These are phyloP conservation scores for Phytopythium sindhum DNA, from an alignment of 352 stramenopile species.

Conservation along the genomic window DNA sequence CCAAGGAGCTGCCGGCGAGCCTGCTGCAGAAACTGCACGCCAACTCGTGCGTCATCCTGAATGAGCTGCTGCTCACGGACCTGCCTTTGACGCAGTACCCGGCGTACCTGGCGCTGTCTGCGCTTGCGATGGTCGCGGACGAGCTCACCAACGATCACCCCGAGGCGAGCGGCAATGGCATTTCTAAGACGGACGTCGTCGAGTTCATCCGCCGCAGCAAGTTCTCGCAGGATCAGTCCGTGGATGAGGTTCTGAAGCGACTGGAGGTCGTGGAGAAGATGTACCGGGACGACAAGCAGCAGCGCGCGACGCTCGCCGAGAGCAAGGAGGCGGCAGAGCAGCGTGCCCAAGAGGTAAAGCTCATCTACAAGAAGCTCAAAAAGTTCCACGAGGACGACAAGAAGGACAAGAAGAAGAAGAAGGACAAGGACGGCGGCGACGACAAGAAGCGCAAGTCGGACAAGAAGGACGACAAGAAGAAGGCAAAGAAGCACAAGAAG, in stretches of 20 bases:
- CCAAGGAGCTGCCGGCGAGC: slow-evolving; percentile 56
- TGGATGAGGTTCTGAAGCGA: slow-evolving; percentile 29
- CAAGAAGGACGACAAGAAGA: slow-evolving; percentile 62
- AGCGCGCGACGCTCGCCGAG: slow-evolving; percentile 27
- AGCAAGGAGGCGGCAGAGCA: slow-evolving; percentile 31
- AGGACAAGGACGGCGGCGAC: slow-evolving; percentile 46
- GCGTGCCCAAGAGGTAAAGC: slow-evolving; percentile 67
- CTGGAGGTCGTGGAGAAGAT: slow-evolving; percentile 33
- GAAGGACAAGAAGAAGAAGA: slow-evolving; percentile 66
- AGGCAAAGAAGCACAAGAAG: slow-evolving; percentile 56
- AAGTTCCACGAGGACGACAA: slow-evolving; percentile 66
- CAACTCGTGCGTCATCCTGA: slow-evolving; percentile 65
- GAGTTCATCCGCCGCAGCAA: slow-evolving; percentile 72
- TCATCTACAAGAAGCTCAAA: slow-evolving; percentile 89
- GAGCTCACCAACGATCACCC: slow-evolving; percentile 32
- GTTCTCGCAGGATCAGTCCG: slow-evolving; percentile 52
- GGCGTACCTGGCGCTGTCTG: slow-evolving; percentile 63
- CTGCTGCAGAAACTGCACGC: slow-evolving; percentile 78
- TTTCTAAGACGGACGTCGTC: slow-evolving; percentile 37
- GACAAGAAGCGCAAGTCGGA: slow-evolving; percentile 67
- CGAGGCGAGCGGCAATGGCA: slow-evolving; percentile 16
- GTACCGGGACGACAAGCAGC: slow-evolving; percentile 31
- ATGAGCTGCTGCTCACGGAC: slow-evolving; percentile 77
- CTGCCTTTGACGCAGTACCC: slow-evolving; percentile 62
- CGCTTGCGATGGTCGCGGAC: slow-evolving; percentile 50